These are phyloP conservation scores for Pseudogymnoascus sp. DNA, from an alignment of 2,329 filamentous ascomycete genomes.

Conservation along the genomic window DNA sequence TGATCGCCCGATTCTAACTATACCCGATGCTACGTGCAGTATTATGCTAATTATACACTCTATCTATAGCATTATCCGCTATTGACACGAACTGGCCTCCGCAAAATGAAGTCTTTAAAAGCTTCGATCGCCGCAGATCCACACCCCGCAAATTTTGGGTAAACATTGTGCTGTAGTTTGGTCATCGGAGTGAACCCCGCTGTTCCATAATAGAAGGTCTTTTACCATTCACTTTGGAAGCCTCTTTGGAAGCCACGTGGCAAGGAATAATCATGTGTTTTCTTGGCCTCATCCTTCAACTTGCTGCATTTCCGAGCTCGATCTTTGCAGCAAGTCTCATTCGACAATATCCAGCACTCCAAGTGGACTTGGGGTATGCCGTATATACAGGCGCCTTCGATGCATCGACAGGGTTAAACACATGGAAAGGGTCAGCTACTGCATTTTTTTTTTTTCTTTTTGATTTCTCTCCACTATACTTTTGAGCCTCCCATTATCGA, in stretches of 20 bases:
- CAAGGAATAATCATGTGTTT: neutral
- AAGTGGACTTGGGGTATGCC: slow-evolving; percentile 38
- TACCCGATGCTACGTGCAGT: neutral
- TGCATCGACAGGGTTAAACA: slow-evolving; percentile 31
- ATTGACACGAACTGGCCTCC: neutral
- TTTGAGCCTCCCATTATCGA: neutral
- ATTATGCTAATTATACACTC: neutral
- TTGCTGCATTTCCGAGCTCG: neutral
- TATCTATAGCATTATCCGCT: neutral
- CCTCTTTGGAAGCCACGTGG: neutral
- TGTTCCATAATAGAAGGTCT: too few relatives aligned
- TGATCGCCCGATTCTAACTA: neutral
- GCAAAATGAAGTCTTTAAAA: neutral
- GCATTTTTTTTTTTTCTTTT: neutral
- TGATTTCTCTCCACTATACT: too few relatives aligned
- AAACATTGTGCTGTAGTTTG: neutral
- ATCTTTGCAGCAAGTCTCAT: neutral
- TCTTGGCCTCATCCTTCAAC: neutral
- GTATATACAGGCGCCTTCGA: slow-evolving; percentile 37
- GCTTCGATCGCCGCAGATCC: neutral
- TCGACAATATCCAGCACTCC: neutral
- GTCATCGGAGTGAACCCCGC: too few relatives aligned
- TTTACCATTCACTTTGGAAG: too few relatives aligned
- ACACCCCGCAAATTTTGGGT: neutral
- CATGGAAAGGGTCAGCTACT: slow-evolving; percentile 35